Conservation (phyloP, 2,329 filamentous ascomycete genomes). For the Claviceps fusiformis region DNA sequence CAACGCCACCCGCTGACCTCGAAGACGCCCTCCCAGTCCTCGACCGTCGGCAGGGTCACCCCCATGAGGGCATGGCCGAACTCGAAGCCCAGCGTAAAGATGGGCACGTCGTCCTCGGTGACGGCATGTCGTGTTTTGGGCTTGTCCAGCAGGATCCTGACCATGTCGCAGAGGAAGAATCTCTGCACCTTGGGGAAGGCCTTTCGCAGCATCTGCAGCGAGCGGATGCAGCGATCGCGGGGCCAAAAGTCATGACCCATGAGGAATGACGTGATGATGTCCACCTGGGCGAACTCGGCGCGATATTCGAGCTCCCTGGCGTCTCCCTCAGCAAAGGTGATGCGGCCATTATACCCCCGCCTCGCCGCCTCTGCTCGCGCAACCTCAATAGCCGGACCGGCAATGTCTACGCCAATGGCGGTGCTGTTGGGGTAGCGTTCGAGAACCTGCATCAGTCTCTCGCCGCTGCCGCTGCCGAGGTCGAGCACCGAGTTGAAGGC, state of each 20-base stretch:
- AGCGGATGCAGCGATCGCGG: conserved; percentile 7
- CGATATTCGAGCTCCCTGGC: conserved; percentile 2
- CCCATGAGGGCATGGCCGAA: conserved; percentile 8
- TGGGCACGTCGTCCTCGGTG: conserved; percentile 4
- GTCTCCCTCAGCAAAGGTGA: conserved; percentile 3
- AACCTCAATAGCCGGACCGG: conserved; percentile 4
- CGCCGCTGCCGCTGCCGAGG: conserved; percentile 9
- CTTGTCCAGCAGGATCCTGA: neutral
- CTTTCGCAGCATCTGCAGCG: conserved; percentile 2
- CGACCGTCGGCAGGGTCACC: conserved; percentile 7
- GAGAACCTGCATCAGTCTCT: conserved; percentile 7
- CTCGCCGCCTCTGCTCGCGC: conserved; percentile 1
- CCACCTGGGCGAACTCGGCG: conserved; percentile 7
- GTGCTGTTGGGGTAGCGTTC: conserved; percentile 2
- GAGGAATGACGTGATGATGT: conserved; percentile 9
- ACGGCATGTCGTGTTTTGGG: neutral
- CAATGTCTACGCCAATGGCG: conserved; percentile 9
- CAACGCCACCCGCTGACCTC: conserved; percentile 6
- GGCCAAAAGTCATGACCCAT: conserved; percentile 11
- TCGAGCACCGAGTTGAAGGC: conserved; percentile 6
- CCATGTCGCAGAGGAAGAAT: conserved; percentile 7
- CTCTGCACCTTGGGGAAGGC: conserved; percentile 6
- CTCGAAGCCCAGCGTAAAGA: conserved; percentile 8
- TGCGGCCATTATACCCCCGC: neutral
- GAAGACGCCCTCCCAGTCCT: conserved; percentile 9